Evolutionary conservation across 768 basidiomycete species (phyloP), one percentile per base, ranked within the genome.

Genomic region (Kwoniella dejecticola): DNA sequence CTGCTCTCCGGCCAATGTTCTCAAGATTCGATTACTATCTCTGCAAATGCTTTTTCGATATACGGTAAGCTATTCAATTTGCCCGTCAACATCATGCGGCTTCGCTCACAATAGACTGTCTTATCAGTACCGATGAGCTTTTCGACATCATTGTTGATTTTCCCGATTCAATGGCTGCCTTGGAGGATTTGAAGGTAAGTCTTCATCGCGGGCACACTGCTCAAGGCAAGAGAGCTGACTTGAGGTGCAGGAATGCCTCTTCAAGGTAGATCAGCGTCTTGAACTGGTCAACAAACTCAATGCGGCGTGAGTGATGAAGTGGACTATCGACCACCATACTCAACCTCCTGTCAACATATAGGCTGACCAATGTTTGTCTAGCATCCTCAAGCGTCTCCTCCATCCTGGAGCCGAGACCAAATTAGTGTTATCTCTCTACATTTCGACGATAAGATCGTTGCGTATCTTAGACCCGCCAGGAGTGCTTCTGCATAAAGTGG

Each of bases 111-210:
- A n/a, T n/a, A n/a, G n/a, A n/a, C n/a, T n/a, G n/a, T n/a, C n/a
- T n/a, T 26, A 45, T 27, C 86, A 60, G 83, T 23, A 80, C 80
- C 21, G 83, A 81, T 49, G 94, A 98, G 76, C 88, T 98, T 19
- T 98, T 96, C 73, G 91, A 95, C 67, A 96, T 98, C 57, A 95
- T 98, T 60, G 87, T 97, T 57, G 91, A 95, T 70, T 94, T 86
- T 69, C 93, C 95, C 0, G 89, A 93, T 62, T 95, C 94, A 0
- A 83, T 82, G 66, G 86, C 88, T 3, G 93, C 92, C 0, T 80
- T 98, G 19, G 84, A 88, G 58, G 96, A 99, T 79, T 82, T 98
- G 19, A 89, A 85, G 80, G 92, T 90, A 62, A 23, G 77, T 54
- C n/a, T 23, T 6, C 12, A 7, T 42, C 19, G 41, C 17, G 36